These are phyloP conservation scores for Fraxinus velutina DNA, from an alignment of 305 asterid genomes.

Conservation along the genomic window DNA sequence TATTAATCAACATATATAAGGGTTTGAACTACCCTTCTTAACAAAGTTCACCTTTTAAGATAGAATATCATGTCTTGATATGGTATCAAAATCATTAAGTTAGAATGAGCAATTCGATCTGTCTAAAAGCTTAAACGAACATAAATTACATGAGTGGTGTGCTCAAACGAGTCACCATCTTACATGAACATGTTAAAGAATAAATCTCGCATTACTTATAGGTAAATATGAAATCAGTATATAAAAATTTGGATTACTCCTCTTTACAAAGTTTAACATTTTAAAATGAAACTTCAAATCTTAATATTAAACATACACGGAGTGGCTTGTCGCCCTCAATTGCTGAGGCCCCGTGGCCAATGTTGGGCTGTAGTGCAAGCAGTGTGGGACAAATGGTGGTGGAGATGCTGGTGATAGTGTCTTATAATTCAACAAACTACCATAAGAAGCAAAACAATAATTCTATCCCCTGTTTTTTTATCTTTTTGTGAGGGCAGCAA, in stretches of 20 bases:
- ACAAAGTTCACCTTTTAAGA: neutral
- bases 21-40: too few relatives aligned
- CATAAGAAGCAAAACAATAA: constrained; percentile 41
- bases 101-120: neutral
- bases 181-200: too few relatives aligned
- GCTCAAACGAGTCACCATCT: neutral
- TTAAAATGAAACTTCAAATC: neutral
- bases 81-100: neutral
- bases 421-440: constrained; percentile 30
- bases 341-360: constrained; percentile 11
- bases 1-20: too few relatives aligned
- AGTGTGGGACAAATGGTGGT: constrained; percentile 26
- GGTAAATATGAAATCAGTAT: too few relatives aligned
- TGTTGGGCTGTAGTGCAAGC: constrained; percentile 10
- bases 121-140: neutral
- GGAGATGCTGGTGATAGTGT: constrained; percentile 23
- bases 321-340: neutral
- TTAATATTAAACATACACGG: neutral
- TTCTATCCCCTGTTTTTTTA: constrained; percentile 31
- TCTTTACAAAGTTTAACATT: too few relatives aligned
- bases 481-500: constrained; percentile 29
- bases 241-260: too few relatives aligned
- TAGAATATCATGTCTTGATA: neutral
- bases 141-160: neutral
- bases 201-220: too few relatives aligned